Evolutionary conservation across 352 stramenopile genomes (phyloP), one percentile per base, ranked within the genome.

Genomic region (Pythium plurisporium): DNA sequence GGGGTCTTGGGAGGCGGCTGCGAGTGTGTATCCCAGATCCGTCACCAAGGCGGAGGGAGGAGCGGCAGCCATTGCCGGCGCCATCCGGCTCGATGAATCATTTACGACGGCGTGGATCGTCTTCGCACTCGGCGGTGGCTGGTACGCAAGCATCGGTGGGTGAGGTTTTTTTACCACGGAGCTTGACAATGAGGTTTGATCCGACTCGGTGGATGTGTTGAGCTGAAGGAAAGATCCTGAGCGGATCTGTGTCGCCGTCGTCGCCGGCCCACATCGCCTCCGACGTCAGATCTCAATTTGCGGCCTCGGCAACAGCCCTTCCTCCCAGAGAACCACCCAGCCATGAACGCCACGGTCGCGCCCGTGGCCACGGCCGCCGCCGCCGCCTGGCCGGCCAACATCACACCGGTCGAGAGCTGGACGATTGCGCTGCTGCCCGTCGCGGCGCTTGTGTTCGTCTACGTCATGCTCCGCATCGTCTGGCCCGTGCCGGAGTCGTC

Each of bases 401-500:
- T 82, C 49, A 79, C 73, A 1, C 58, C 49, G 15, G 50, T 62
- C 23, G 55, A 82, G 48, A 62, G 65, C 30, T 62, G 69, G 47
- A 58, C 74, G 26, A 59, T 91, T 26, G 62, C 58, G 0, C 62
- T 75, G 38, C 45, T 87, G 49, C 77, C 78, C 8, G 40, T 83
- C 11, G 58, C 62, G 34, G 67, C 76, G 43, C 73, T 88, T 25
- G 45, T 76, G 31, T 41, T 86, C 30, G 77, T 76, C 64, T 86
- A 86, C 64, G 62, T 88, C 30, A 64, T 91, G 57, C 64, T 91
- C 46, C 77, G 76, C 12, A 44, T 91, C 31, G 65, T 88, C 25
- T 89, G 79, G 79, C 70, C 73, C 25, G 78, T 86, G 17, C 37
- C 37, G 7, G 73, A 69, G 15, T 53, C 52, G 27, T 42, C 61